Base-by-base conservation (phyloP, 257 asterid species). In the Coffea canephora region DNA sequence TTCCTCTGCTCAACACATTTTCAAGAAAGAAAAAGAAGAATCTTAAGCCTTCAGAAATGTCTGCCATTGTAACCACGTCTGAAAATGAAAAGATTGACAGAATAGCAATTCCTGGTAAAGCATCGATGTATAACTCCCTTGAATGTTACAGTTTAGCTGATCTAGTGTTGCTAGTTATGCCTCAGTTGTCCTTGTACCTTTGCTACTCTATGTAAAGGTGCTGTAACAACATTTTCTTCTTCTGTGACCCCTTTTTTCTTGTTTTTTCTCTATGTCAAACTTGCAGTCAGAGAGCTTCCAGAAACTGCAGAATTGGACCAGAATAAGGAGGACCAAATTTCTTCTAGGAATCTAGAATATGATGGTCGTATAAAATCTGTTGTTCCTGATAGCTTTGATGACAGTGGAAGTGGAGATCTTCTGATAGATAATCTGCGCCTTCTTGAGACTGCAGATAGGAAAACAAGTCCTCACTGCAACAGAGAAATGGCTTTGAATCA, bases 1-100 rank as follows among this genome's bases (percentile, higher is more conserved):
- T 92, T 85, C 98, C 98, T 74, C 85, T 92, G 82, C 86, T 93
- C 61, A 91, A 93, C 85, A 92, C 95, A 45, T 94, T 90, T 87
- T 79, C 89, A 73, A 90, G 97, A 86, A 94, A 73, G 91, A 91
- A 82, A 88, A 92, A 81, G 91, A 88, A 89, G 81, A 82, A 75
- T 52, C 46, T 25, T 72, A 87, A 86, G 73, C 79, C 87, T 71
- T 46, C 79, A 68, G 80, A 74, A 75, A 77, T 45, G 62, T 79
- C 80, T 77, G 69, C 77, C 74, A 67, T 70, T 62, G 78, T 70
- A 72, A 85, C 83, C 82, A 88, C 74, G 76, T 85, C 80, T 49
- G 85, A 85, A 82, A 85, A 79, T 80, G 85, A 81, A 76, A 50
- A 79, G 59, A 75, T 73, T 41, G 82, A 70, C 75, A 45, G 52